Base-by-base conservation (phyloP, 2,329 filamentous ascomycete species). In the Chaetomium olivaceum region DNA sequence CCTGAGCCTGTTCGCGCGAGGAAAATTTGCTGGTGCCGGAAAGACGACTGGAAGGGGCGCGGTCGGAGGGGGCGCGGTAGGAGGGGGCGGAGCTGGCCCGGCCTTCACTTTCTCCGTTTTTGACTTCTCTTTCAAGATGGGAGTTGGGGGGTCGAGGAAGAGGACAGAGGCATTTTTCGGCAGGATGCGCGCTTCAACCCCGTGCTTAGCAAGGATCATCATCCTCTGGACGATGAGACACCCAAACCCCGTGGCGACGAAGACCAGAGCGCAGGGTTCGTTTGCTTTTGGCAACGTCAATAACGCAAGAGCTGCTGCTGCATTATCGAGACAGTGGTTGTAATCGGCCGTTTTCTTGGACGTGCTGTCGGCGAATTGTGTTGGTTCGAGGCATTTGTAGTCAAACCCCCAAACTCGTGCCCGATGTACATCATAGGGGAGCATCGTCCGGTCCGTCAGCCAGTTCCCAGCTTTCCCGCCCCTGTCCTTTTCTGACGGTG, bases 171-270 rank as follows among this genome's bases (percentile, higher is more conserved):
- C 48, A 8, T 39, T 36, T 12, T 4, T n/a, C 27, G 31, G 4
- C 12, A 64, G 25, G 5, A 51, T 25, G 12, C 7, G 46, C 16
- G 36, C 51, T n/a, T 4, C 33, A 29, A 3, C 27, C 27, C 27
- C 27, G 6, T 6, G 27, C 27, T 29, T 29, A 29, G 27, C 27
- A 29, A 29, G 6, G 27, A 29, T 6, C 27, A 29, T 29, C 27
- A 29, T 29, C 27, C 27, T 29, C 27, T 29, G 27, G 3, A 66
- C 21, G 16, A 66, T 58, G 21, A 66, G 57, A 55, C 64, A 62
- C 23, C 64, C 64, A 33, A 66, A 66, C 2, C 64, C 64, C 1
- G 51, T 54, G 21, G 46, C 64, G 25, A 66, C 58, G n/a, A 66
- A 56, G 1, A 66, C 51, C 21, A 63, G 23, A 25, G 61, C 56